A percentile compares a stretch with the other conserved stretches of the same genome.
These are phyloP conservation scores for Xanthoconium stramineum DNA, from an alignment of 768 basidiomycete genomes.

Conservation along the genomic window DNA sequence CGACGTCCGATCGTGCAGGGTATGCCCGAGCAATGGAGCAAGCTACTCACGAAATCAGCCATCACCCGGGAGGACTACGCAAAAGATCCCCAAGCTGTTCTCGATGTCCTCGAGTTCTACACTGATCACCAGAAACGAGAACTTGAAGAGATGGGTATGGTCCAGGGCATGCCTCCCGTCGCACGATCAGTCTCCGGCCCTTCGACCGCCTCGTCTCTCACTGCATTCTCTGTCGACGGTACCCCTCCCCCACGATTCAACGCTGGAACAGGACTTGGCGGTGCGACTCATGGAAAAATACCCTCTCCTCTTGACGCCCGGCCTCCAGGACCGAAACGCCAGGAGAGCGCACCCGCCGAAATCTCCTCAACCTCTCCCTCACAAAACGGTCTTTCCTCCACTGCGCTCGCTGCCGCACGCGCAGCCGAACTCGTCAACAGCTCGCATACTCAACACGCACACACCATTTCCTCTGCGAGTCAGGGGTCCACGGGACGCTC, in stretches of 20 bases:
- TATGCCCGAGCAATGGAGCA: constrained; percentile 96
- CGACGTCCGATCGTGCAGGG: constrained; percentile 49
- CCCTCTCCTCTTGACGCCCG: constrained; percentile 36
- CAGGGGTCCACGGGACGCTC: constrained; percentile 26
- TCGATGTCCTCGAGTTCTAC: constrained; percentile 98
- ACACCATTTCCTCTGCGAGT: constrained; percentile 37
- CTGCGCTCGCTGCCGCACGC: constrained; percentile 48
- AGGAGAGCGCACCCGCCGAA: constrained; percentile 44
- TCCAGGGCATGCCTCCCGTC: constrained; percentile 19
- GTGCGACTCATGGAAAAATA: constrained; percentile 48
- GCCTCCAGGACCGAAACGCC: constrained; percentile 38
- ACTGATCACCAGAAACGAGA: constrained; percentile 98
- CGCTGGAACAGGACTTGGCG: constrained; percentile 90
- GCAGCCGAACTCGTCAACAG: constrained; percentile 66
- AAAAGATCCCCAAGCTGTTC: constrained; percentile 93
- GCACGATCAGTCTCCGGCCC: constrained; percentile 20
- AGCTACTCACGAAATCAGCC: constrained; percentile 93
- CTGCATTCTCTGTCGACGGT: constrained; percentile 33
- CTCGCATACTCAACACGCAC: constrained; percentile 38
- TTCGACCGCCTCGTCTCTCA: constrained; percentile 29
- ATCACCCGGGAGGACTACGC: constrained; percentile 98
- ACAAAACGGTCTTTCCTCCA: constrained; percentile 40
- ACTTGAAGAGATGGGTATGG: constrained; percentile 57
- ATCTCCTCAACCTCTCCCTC: constrained; percentile 25
- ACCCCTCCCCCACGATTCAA: constrained; percentile 76